Conservation (phyloP, 2,329 filamentous ascomycete species). For the Akanthomyces uredinophilus region DNA sequence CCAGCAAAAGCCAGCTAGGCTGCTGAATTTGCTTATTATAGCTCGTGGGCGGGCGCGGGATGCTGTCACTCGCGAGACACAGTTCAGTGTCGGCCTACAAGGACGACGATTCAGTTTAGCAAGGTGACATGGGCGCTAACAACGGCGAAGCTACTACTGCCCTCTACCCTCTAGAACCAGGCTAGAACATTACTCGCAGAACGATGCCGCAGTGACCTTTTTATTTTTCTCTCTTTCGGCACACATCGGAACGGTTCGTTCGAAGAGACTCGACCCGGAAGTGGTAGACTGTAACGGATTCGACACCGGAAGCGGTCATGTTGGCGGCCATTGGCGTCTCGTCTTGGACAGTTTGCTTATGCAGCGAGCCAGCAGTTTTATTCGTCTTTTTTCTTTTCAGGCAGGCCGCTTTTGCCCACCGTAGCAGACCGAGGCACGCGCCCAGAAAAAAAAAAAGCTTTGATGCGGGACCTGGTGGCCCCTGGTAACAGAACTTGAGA, state of each 20-base stretch:
- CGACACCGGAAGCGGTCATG: conserved; percentile 7
- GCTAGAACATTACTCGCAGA: conserved; percentile 3
- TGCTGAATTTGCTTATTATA: background rate
- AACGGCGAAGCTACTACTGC: background rate
- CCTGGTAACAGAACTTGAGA: conserved; percentile 22
- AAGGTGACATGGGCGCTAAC: background rate
- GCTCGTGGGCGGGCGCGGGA: background rate
- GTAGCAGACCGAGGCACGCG: background rate
- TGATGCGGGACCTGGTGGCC: background rate
- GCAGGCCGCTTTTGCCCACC: background rate
- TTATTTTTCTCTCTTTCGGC: too few relatives aligned
- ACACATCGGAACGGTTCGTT: background rate
- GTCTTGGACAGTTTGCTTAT: conserved; percentile 8
- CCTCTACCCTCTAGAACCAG: background rate
- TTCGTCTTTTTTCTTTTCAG: background rate
- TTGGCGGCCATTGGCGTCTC: conserved; percentile 1
- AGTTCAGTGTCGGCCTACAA: background rate
- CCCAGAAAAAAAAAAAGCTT: background rate
- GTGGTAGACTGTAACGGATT: conserved; percentile 9
- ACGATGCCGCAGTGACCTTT: background rate
- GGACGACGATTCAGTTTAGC: background rate
- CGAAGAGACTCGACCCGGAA: background rate
- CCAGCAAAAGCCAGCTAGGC: background rate
- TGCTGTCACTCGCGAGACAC: background rate
- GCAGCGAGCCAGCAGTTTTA: background rate